Evolutionary conservation across 2,329 filamentous ascomycete genomes (phyloP).

Genomic region (Diplocarpon mali): DNA sequence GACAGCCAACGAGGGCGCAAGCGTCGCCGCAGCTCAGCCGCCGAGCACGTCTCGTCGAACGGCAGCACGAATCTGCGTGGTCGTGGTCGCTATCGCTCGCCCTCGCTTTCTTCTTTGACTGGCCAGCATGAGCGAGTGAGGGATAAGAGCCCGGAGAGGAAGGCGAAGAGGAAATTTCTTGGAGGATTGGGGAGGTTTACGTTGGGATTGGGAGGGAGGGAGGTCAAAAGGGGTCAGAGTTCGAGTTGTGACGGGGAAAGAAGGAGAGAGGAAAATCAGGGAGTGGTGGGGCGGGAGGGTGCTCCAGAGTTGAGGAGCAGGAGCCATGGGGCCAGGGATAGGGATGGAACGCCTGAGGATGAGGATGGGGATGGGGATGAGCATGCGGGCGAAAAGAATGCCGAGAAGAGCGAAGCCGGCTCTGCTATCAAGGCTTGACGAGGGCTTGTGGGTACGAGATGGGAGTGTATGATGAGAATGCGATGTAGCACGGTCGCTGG

Average conservation of each 20-base stretch:
- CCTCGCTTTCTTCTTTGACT: neutral
- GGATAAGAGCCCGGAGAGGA: conserved; percentile 6
- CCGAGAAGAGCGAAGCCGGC: neutral
- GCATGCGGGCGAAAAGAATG: neutral
- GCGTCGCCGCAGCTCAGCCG: conserved; percentile 18
- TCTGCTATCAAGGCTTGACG: conserved; percentile 8
- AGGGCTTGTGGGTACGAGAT: too few species aligned
- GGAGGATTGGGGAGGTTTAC: neutral
- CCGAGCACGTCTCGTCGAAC: conserved; percentile 9
- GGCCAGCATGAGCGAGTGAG: neutral
- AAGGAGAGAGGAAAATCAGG: neutral
- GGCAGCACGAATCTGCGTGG: conserved; percentile 21
- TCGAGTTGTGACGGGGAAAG: conserved; percentile 7
- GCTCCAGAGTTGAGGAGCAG: conserved; percentile 12
- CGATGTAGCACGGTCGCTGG: too few species aligned
- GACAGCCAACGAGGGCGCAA: conserved; percentile 22
- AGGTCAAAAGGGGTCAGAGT: conserved; percentile 16
- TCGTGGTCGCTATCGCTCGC: conserved; percentile 19
- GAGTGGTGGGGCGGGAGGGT: neutral
- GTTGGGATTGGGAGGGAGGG: neutral
- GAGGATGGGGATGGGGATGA: conserved; percentile 5
- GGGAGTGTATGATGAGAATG: too few species aligned
- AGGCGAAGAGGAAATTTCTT: conserved; percentile 10
- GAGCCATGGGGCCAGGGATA: neutral
- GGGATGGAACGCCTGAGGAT: conserved; percentile 10